Base-by-base conservation (phyloP, 202 grass and related monocot species). In the Saccharum hybrid region DNA sequence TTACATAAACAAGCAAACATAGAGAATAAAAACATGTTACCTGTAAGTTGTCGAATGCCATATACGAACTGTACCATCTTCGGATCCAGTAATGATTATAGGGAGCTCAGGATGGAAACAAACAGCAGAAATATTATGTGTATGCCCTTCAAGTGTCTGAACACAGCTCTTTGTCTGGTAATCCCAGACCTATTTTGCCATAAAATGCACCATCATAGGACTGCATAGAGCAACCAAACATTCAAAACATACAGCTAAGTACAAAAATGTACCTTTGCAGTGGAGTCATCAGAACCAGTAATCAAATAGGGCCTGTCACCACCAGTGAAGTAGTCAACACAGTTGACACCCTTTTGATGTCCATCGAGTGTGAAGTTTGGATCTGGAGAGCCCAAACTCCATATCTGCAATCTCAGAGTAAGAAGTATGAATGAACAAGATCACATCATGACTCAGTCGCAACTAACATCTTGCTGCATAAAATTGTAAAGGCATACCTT, bases 91-190 rank as follows among this genome's bases (percentile, higher is more conserved):
- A 88, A 95, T 81, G 72, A 95, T 95, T 78, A 95, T 95, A 63
- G 93, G 93, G 77, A 95, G 93, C 76, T 95, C 93, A 4, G 93
- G 93, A 80, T 95, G 93, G 73, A 95, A 95, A 81, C 93, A 95
- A 64, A 92, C 93, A 84, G 93, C 93, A 82, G 93, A 92, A 85
- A 95, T 85, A 40, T 95, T 95, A 64, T 95, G 90, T 22, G 90
- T 95, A 72, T 95, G 93, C 16, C 93, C 90, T 86, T 95, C 93
- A 74, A 95, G 93, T 15, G 93, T 95, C 86, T 95, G 90, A 78
- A 94, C 93, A 76, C 93, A 94, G 61, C 90, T 92, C 83, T 92
- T 94, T 40, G 93, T 92, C 90, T 94, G 93, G 79, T 94, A 94
- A 74, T 94, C 93, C 93, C 93, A 94, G 54, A 92, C 93, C 93